A percentile compares a stretch with the other conserved stretches of the same genome.
Evolutionary conservation across 2,329 filamentous ascomycete genomes (phyloP).

Genomic region (Alternaria longipes): DNA sequence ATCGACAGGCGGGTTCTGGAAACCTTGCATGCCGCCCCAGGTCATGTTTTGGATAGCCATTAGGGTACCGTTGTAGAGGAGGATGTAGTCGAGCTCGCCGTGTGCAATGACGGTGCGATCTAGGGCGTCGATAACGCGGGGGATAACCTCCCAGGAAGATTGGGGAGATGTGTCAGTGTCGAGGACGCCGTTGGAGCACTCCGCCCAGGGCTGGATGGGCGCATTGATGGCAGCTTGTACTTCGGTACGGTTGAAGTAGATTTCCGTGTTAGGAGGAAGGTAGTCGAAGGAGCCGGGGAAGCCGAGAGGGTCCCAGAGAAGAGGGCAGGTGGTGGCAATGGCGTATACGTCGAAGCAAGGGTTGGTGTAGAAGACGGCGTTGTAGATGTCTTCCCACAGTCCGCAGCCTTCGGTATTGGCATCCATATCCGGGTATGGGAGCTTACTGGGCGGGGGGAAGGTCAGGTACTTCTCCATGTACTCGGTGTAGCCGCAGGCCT

Average conservation of each 20-base stretch:
- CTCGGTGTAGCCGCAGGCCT: constrained; percentile 69
- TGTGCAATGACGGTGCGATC: constrained; percentile 77
- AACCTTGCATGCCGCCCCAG: constrained; percentile 76
- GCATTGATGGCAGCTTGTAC: constrained; percentile 76
- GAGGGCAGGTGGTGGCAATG: constrained; percentile 75
- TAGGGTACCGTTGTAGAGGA: constrained; percentile 74
- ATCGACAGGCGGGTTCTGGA: constrained; percentile 67
- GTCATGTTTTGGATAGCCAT: constrained; percentile 83
- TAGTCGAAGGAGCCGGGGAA: constrained; percentile 74
- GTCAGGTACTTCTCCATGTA: constrained; percentile 69
- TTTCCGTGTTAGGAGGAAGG: constrained; percentile 65
- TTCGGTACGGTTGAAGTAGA: constrained; percentile 77
- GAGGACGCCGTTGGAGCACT: constrained; percentile 63
- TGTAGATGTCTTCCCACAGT: constrained; percentile 65
- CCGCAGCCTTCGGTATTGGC: constrained; percentile 62
- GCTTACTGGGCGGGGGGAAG: constrained; percentile 72
- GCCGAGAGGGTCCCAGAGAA: constrained; percentile 73
- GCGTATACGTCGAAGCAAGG: constrained; percentile 84
- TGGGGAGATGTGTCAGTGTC: constrained; percentile 63
- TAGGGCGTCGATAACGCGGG: constrained; percentile 76
- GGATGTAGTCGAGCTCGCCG: constrained; percentile 73
- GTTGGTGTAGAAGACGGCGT: constrained; percentile 67
- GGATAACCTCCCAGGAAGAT: constrained; percentile 67
- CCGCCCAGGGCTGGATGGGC: constrained; percentile 64
- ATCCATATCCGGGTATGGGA: constrained; percentile 63